Evolutionary conservation across 306 rosid species (phyloP).

Genomic region (Styphnolobium japonicum): DNA sequence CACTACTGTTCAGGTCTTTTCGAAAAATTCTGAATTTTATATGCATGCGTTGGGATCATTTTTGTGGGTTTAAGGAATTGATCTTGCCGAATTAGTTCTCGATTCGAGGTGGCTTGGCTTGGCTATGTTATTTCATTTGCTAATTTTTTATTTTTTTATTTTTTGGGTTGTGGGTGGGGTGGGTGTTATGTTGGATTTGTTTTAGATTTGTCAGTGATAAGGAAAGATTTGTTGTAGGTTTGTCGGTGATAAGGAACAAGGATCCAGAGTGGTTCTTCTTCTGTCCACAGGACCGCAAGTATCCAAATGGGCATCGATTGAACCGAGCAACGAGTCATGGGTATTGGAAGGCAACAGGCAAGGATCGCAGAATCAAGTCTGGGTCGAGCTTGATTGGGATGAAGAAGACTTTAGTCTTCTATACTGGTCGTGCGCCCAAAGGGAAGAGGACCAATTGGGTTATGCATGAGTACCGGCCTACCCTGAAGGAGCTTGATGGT

Average conservation of each 20-base stretch:
- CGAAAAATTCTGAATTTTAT: background rate
- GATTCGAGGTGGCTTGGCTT: background rate
- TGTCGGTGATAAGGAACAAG: constrained; percentile 64
- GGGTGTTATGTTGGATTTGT: too few species aligned
- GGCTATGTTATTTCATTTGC: background rate
- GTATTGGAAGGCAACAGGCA: constrained; percentile 98
- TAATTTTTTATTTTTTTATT: background rate
- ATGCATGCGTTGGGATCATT: background rate
- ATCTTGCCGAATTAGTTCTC: background rate
- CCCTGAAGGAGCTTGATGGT: constrained; percentile 84
- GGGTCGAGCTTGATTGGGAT: constrained; percentile 72
- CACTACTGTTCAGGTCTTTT: background rate
- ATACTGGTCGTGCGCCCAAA: constrained; percentile 90
- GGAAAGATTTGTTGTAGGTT: constrained; percentile 60
- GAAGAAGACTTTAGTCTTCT: constrained; percentile 96
- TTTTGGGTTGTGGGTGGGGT: background rate
- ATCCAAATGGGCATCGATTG: constrained; percentile 86
- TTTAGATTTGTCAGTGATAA: constrained; percentile 68
- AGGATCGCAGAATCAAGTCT: constrained; percentile 86
- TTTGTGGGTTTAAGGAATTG: background rate
- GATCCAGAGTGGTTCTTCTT: constrained; percentile 99
- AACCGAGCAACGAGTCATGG: constrained; percentile 84
- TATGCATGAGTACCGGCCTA: constrained; percentile 94
- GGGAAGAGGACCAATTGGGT: constrained; percentile 93
- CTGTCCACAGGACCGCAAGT: constrained; percentile 93